Conservation (phyloP, 305 asterid genomes). For the Petunia hybrid region DNA sequence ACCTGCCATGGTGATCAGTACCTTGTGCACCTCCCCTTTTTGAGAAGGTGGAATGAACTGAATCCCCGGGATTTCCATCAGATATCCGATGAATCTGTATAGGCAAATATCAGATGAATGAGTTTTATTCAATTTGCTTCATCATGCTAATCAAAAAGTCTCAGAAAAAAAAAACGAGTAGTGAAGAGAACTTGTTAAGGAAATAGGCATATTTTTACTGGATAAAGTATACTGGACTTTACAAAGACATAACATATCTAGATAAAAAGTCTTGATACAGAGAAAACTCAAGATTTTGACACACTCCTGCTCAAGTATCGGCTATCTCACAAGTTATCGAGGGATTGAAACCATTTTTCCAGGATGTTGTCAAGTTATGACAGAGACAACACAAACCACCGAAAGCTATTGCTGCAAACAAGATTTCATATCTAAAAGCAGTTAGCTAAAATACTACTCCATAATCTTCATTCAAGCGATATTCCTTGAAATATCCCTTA, state of each 20-base stretch:
- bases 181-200: neutral
- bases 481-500: neutral
- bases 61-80: slow-evolving; percentile 58
- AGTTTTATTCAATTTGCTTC: neutral
- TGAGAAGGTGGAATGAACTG: slow-evolving; percentile 51
- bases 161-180: neutral
- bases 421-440: neutral
- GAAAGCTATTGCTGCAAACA: neutral
- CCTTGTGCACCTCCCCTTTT: slow-evolving; percentile 47
- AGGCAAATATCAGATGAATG: slow-evolving; percentile 13
- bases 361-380: neutral
- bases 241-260: neutral
- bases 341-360: neutral
- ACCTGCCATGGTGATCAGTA: slow-evolving; percentile 48
- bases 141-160: neutral
- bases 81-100: slow-evolving; percentile 57
- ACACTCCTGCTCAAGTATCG: neutral
- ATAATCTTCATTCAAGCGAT: neutral
- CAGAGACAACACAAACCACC: neutral
- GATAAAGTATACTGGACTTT: neutral
- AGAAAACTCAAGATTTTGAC: neutral
- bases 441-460: neutral
- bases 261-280: neutral
- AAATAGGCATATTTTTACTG: neutral
- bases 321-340: neutral